Conservation (phyloP, 73 alveolate species). For the Uronychia binucleata region DNA sequence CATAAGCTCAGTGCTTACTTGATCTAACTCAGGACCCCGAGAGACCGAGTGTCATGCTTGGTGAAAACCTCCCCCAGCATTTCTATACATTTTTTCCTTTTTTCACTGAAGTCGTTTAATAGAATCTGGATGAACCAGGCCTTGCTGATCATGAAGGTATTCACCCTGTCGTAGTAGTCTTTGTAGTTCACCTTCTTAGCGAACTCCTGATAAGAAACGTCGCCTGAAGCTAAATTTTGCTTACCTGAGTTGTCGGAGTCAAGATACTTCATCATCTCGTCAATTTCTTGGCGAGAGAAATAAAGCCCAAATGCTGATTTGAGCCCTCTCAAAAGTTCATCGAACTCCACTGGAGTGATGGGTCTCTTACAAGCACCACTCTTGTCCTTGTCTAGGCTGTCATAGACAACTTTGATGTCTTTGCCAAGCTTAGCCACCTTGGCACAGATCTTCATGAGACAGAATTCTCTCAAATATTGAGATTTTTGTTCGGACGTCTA, state of each 20-base stretch:
- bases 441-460: slow-evolving; percentile 36
- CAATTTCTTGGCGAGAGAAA: slow-evolving; percentile 6
- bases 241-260: neutral
- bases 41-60: neutral
- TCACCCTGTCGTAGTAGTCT: neutral
- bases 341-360: slow-evolving; percentile 23
- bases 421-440: slow-evolving; percentile 54
- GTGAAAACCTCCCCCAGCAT: neutral
- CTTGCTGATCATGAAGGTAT: slow-evolving; percentile 2
- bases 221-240: slow-evolving; percentile 5
- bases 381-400: slow-evolving; percentile 52
- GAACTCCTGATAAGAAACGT: slow-evolving; percentile 12
- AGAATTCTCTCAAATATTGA: slow-evolving; percentile 21
- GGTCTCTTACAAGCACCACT: slow-evolving; percentile 32
- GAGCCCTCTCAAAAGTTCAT: slow-evolving; percentile 30
- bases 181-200: slow-evolving; percentile 9
- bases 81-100: too few species aligned
- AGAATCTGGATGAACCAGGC: slow-evolving; percentile 6
- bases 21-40: neutral
- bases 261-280: neutral
- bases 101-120: neutral
- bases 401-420: slow-evolving; percentile 39
- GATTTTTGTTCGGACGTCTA: neutral
- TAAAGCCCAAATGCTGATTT: neutral
- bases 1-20: neutral